phyloP scores from a whole-genome alignment of 495 filamentous ascomycete species.

The Cenococcum geophilum region DNA sequence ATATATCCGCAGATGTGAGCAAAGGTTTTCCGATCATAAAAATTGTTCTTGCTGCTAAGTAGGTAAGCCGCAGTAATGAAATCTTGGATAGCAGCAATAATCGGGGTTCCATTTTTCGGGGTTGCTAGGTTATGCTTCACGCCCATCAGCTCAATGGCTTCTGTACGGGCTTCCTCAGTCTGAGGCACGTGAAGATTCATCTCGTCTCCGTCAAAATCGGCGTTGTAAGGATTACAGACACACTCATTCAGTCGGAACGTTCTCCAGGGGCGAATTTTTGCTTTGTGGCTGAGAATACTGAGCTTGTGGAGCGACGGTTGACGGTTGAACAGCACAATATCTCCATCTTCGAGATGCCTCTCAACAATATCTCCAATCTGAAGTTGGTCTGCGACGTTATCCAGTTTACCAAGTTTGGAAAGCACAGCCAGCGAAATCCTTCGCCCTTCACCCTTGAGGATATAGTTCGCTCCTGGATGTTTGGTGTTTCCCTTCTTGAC shows the following conservation, averaged over 20 bases:
- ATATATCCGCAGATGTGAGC: slow-evolving; percentile 88
- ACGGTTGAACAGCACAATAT: slow-evolving; percentile 96
- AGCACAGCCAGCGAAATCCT: slow-evolving; percentile 56
- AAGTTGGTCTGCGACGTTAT: slow-evolving; percentile 61
- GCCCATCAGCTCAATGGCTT: slow-evolving; percentile 95
- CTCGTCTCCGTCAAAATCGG: slow-evolving; percentile 98
- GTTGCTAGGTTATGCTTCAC: slow-evolving; percentile 94
- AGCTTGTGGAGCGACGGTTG: slow-evolving; percentile 97
- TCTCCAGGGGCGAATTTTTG: slow-evolving; percentile 87
- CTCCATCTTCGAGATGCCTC: slow-evolving; percentile 89
- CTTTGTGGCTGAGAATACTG: slow-evolving; percentile 90
- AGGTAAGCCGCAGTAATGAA: slow-evolving; percentile 95
- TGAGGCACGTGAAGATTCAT: slow-evolving; percentile 99
- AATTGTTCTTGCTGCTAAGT: slow-evolving; percentile 85
- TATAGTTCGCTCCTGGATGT: slow-evolving; percentile 81
- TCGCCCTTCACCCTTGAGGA: slow-evolving; percentile 54
- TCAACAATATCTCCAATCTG: slow-evolving; percentile 84
- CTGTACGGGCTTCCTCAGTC: slow-evolving; percentile 91
- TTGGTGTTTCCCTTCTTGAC: slow-evolving; percentile 65
- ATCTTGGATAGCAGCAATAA: slow-evolving; percentile 96
- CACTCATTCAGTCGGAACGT: slow-evolving; percentile 97
- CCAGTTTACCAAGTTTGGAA: slow-evolving; percentile 45
- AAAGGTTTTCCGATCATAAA: slow-evolving; percentile 81
- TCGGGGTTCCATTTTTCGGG: slow-evolving; percentile 95
- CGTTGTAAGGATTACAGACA: slow-evolving; percentile 97